These are phyloP conservation scores for Avena insularis DNA, from an alignment of 176 grass and related monocot species.

Conservation along the genomic window DNA sequence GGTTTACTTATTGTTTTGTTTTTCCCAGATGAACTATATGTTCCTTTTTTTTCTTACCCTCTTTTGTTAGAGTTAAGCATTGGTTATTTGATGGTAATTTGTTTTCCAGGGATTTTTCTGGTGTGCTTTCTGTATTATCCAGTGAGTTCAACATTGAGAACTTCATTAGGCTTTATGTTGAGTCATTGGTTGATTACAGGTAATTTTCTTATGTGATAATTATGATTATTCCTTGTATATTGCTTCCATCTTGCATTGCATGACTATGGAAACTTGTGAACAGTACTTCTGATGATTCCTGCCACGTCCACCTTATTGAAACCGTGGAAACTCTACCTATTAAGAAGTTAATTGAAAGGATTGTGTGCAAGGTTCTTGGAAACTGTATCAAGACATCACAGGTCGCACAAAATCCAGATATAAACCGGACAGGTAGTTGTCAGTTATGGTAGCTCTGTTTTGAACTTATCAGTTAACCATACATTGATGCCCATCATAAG, in stretches of 20 bases:
- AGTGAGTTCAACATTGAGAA: slow-evolving; percentile 79
- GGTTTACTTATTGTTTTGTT: slow-evolving; percentile 37
- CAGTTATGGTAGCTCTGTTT: slow-evolving; percentile 25
- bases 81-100: slow-evolving; percentile 26
- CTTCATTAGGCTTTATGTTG: slow-evolving; percentile 83
- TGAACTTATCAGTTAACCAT: slow-evolving; percentile 8
- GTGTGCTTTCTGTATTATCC: slow-evolving; percentile 73
- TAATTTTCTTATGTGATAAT: slow-evolving; percentile 42
- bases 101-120: slow-evolving; percentile 79
- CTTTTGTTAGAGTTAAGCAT: slow-evolving; percentile 1
- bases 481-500: neutral
- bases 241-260: slow-evolving; percentile 9
- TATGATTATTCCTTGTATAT: slow-evolving; percentile 39
- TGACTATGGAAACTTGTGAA: slow-evolving; percentile 37
- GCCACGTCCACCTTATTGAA: slow-evolving; percentile 52
- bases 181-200: slow-evolving; percentile 81
- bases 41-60: neutral
- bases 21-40: neutral
- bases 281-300: slow-evolving; percentile 67
- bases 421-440: slow-evolving; percentile 55
- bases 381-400: slow-evolving; percentile 57
- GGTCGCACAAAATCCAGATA: slow-evolving; percentile 51
- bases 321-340: slow-evolving; percentile 63
- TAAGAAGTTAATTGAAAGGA: slow-evolving; percentile 64
- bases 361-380: slow-evolving; percentile 67